Base-by-base conservation (phyloP, 345 rosid genomes). In the Eucalyptus cloeziana region DNA sequence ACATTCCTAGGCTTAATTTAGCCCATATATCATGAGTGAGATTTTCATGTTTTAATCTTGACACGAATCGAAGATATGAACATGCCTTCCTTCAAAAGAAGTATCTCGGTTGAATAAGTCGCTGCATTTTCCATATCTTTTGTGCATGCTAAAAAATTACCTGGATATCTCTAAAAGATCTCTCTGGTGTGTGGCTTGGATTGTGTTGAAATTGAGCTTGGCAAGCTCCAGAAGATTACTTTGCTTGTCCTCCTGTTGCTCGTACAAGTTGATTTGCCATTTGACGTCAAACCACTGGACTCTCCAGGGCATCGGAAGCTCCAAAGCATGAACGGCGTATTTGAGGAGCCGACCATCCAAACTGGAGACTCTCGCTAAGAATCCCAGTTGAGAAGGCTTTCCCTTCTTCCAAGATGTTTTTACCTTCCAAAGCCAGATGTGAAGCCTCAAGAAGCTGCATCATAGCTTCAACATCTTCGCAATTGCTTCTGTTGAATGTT, bases 381-480 rank as follows among this genome's bases (percentile, higher is more conserved):
- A 64, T 58, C 58, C 52, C 89, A 4, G 52, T 49, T 5, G 93
- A 87, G 86, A 90, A 91, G 17, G 58, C 52, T 60, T 87, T 91
- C 7, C 91, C 94, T 60, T 92, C 90, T 3, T 89, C 92, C 67
- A 93, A 50, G 2, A 87, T 67, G 83, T 31, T 80, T 90, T 94
- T 95, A 30, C 88, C 92, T 62, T 91, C 93, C 13, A 89, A 22
- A 22, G 88, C 91, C 33, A 93, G 71, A 90, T 91, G 90, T 6
- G 96, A 93, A 11, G 94, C 96, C 89, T 95, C 95, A 10, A 67
- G 89, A 30, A 95, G 92, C 90, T 92, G 93, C 5, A 93, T 85
- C 87, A 93, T 37, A 76, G 92, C 94, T 88, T 90, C 85, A 16
- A 89, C 37, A 44, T 91, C 93, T n/a, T 9, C 25, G 25, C 16